Evolutionary conservation across 768 basidiomycete species (phyloP), one percentile per base, ranked within the genome.

Genomic region (Russula olivacea): DNA sequence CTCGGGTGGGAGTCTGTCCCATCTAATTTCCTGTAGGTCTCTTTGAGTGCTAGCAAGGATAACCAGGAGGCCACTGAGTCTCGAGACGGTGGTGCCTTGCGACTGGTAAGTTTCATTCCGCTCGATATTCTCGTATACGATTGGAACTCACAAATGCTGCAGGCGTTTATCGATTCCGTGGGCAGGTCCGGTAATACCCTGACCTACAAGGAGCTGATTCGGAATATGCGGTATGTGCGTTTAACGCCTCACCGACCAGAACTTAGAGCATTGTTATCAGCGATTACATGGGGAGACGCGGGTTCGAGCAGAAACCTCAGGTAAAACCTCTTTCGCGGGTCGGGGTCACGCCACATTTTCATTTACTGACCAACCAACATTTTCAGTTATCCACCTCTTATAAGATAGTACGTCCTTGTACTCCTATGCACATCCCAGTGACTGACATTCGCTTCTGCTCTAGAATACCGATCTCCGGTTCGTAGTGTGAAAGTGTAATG

Each of bases 161-260:
- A 62, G 61, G 55, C 55, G 0, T 62, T 62, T 25, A 51, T 62
- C 7, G 17, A 62, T 4, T 41, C 17, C 19, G 43, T 62, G 49
- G 23, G 0, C 0, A 8, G 0, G 7, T 38, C 0, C 0, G 25
- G n/a, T 21, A 19, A 30, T 40, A 4, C n/a, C 14, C 5, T 54
- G 7, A 55, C 53, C 14, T 55, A 23, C 25, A 3, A 4, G 5
- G 7, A 23, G 0, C 23, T 49, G 6, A 10, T 55, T 21, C 1
- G 9, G 14, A 30, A 11, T 9, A 3, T 61, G 5, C 23, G 36
- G 60, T 61, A 30, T 55, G 53, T 61, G 8, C 21, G 12, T 12
- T 21, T 2, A 3, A 5, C 9, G 17, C 7, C 7, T 34, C 23
- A 12, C 5, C 15, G 2, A 21, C 11, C 21, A 9, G 2, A 40